phyloP scores from a whole-genome alignment of 1,139 yeast genomes.

The Suhomyces terraborum region DNA sequence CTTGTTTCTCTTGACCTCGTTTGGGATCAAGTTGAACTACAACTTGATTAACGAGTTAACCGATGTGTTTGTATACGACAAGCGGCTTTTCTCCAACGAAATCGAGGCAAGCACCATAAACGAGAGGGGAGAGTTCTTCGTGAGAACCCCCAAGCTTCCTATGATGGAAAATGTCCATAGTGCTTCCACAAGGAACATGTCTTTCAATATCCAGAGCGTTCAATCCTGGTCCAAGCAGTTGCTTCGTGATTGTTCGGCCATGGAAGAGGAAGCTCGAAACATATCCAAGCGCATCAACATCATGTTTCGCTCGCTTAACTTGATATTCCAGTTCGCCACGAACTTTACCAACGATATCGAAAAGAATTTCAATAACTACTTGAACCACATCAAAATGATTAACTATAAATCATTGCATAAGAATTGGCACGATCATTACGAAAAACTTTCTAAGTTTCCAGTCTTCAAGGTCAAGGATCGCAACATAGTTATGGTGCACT shows the following conservation, averaged over 20 bases:
- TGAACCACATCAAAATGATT: constrained; percentile 49
- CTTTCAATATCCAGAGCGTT: constrained; percentile 27
- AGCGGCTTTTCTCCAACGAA: constrained; percentile 44
- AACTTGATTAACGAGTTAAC: constrained; percentile 46
- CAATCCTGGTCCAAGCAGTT: constrained; percentile 34
- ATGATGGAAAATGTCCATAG: constrained; percentile 1
- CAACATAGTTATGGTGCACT: constrained; percentile 24
- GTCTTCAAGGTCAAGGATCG: constrained; percentile 23
- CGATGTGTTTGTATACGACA: constrained; percentile 63
- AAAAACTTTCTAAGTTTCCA: constrained; percentile 42
- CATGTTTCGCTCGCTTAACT: constrained; percentile 55
- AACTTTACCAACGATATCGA: constrained; percentile 53
- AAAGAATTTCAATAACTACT: constrained; percentile 51
- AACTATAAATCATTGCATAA: constrained; percentile 48
- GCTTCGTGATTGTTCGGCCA: constrained; percentile 22
- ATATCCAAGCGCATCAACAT: constrained; percentile 35
- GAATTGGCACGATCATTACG: constrained; percentile 51
- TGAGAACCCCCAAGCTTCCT: constrained; percentile 16
- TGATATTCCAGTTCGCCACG: constrained; percentile 60
- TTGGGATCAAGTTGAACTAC: constrained; percentile 62
- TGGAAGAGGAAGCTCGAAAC: constrained; percentile 25
- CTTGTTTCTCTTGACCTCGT: constrained; percentile 62
- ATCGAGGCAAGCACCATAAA: constrained; percentile 6
- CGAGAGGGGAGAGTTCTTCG: constrained; percentile 2
- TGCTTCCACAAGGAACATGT: constrained; percentile 20